These are phyloP conservation scores for Syncephalastrum racemosum DNA, from an alignment of 371 early-diverging fungal genomes.

Conservation along the genomic window DNA sequence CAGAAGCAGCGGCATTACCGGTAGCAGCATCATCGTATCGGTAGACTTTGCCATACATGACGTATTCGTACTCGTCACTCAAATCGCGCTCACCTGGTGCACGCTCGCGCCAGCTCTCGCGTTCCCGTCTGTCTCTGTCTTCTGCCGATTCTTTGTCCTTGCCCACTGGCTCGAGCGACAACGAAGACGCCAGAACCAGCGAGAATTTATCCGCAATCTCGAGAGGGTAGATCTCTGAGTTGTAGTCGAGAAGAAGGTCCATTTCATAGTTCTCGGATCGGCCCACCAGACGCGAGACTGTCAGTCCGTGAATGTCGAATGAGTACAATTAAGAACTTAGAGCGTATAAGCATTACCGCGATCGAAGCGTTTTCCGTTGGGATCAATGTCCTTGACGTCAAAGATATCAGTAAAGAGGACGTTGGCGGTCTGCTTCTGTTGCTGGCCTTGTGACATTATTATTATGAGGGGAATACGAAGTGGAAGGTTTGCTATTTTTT, in stretches of 20 bases:
- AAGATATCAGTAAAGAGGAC: conserved; percentile 87
- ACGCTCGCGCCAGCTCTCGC: conserved; percentile 65
- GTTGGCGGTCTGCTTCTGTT: conserved; percentile 40
- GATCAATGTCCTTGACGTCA: conserved; percentile 85
- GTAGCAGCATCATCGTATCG: conserved; percentile 83
- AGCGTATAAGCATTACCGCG: conserved; percentile 57
- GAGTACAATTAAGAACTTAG: neutral
- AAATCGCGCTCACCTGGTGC: conserved; percentile 70
- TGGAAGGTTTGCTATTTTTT: too few species aligned
- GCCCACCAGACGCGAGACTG: conserved; percentile 89
- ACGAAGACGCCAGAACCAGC: conserved; percentile 77
- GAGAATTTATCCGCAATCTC: conserved; percentile 82
- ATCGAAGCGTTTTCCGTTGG: conserved; percentile 92
- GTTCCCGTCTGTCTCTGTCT: conserved; percentile 17
- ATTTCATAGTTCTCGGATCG: conserved; percentile 86
- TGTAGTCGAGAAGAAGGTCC: conserved; percentile 89
- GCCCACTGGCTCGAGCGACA: conserved; percentile 52
- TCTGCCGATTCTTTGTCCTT: conserved; percentile 19
- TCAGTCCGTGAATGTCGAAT: neutral
- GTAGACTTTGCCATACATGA: conserved; percentile 96
- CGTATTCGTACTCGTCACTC: conserved; percentile 96
- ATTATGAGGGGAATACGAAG: too few species aligned
- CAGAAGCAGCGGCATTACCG: conserved; percentile 22
- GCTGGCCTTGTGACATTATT: too few species aligned
- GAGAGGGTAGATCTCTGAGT: conserved; percentile 91